Base-by-base conservation (phyloP, 805 yeast species). In the Candida quercuum region DNA sequence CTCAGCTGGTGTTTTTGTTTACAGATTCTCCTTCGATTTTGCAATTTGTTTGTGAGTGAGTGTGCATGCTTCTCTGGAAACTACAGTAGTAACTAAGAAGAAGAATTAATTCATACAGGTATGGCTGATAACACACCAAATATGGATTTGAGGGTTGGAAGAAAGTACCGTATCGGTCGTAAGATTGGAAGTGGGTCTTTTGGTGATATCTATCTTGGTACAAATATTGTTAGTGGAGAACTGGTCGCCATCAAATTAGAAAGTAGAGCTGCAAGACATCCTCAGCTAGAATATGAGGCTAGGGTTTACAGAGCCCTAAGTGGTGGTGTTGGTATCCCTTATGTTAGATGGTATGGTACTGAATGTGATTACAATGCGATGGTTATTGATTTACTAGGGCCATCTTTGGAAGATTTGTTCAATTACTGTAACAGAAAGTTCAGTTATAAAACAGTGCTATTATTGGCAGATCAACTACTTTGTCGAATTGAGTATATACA, bases 311-410 rank as follows among this genome's bases (percentile, higher is more conserved):
- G 85, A 57, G 89, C 95, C 3, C 67, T 91, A 38, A 81, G 95
- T 47, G 99, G 98, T 26, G 98, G 98, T 23, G 91, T 91, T 26
- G 98, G 99, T 23, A 88, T 91, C 41, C 98, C 99, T 3, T 89
- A 88, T 64, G 88, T 91, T 24, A 78, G 98, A 60, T 91, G 96
- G 94, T 89, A 79, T 60, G 99, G 98, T 27, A 84, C 94, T 2
- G 98, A 91, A 61, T 86, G 95, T 51, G 97, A 89, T 59, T 91
- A 87, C 59, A 86, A 89, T 61, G 96, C 97, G 28, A 82, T 91
- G 89, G 98, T 91, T 28, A 91, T 91, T 52, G 99, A 91, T 60
- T 73, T 91, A 37, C 72, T 91, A 52, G 99, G 99, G 6, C 98
- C 98, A 4, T 84, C 95, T 1, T 71, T 91, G 46, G 99, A 91